Conservation (phyloP, 2,329 filamentous ascomycete species). For the Cladosporium phlei region DNA sequence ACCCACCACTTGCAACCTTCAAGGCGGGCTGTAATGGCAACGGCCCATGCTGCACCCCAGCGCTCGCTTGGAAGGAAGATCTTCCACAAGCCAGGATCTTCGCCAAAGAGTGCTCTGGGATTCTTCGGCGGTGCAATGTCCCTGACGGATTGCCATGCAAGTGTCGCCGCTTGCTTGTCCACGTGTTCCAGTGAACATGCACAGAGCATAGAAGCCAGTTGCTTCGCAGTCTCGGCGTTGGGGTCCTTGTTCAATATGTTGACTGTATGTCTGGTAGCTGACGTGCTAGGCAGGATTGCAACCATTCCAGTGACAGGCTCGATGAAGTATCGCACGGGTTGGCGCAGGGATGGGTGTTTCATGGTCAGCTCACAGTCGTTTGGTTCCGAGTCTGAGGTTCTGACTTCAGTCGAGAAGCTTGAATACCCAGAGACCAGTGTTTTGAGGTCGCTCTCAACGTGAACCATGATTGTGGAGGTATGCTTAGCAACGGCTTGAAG, state of each 20-base stretch:
- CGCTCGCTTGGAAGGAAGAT: slow-evolving; percentile 63
- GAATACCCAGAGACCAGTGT: slow-evolving; percentile 21
- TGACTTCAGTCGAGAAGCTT: slow-evolving; percentile 55
- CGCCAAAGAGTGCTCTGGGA: slow-evolving; percentile 57
- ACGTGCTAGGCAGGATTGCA: slow-evolving; percentile 56
- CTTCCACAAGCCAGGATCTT: slow-evolving; percentile 58
- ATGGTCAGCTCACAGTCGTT: slow-evolving; percentile 63
- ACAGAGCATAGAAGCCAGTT: slow-evolving; percentile 60
- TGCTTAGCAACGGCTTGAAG: slow-evolving; percentile 72
- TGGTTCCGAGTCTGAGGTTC: slow-evolving; percentile 57
- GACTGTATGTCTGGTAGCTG: slow-evolving; percentile 50
- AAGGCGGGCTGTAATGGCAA: slow-evolving; percentile 66
- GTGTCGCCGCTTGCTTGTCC: slow-evolving; percentile 54
- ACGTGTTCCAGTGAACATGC: slow-evolving; percentile 59
- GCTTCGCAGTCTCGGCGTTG: slow-evolving; percentile 52
- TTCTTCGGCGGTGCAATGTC: slow-evolving; percentile 47
- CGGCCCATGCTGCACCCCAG: slow-evolving; percentile 70
- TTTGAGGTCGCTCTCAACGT: slow-evolving; percentile 35
- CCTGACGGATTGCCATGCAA: slow-evolving; percentile 59
- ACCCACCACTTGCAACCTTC: slow-evolving; percentile 77
- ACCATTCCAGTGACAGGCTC: slow-evolving; percentile 76
- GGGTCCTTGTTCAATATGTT: slow-evolving; percentile 60
- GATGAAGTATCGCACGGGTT: slow-evolving; percentile 57
- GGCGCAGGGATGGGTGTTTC: slow-evolving; percentile 61
- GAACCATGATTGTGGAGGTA: slow-evolving; percentile 54